These are phyloP conservation scores for Boletus barrowsii DNA, from an alignment of 768 basidiomycete genomes.

Conservation along the genomic window DNA sequence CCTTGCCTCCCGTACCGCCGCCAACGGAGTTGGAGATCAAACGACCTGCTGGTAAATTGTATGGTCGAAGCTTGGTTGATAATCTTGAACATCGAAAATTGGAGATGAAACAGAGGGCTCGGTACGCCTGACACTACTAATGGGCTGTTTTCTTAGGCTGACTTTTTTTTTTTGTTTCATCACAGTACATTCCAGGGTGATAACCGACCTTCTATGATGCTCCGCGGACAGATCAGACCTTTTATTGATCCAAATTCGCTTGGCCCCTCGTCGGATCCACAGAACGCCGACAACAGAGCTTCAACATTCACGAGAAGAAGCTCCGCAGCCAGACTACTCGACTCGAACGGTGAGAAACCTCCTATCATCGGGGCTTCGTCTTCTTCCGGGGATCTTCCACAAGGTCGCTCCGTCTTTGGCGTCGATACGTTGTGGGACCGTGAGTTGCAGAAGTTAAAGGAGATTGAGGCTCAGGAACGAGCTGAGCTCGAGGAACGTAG, in stretches of 20 bases:
- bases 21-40: constrained; percentile 32
- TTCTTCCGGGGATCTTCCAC: constrained; percentile 34
- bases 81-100: constrained; percentile 82
- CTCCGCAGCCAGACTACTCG: constrained; percentile 63
- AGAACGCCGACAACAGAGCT: constrained; percentile 43
- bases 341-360: constrained; percentile 47
- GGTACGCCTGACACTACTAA: constrained; percentile 47
- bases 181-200: constrained; percentile 84
- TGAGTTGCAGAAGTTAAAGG: constrained; percentile 76
- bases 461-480: constrained; percentile 70
- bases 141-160: neutral
- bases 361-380: constrained; percentile 31
- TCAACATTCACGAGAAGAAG: constrained; percentile 44
- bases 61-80: constrained; percentile 87
- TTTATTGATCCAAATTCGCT: constrained; percentile 71
- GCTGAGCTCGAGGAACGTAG: constrained; percentile 51
- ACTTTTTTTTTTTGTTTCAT: constrained; percentile 5
- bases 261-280: constrained; percentile 44
- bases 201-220: constrained; percentile 91
- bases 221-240: constrained; percentile 54
- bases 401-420: constrained; percentile 82
- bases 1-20: constrained; percentile 27
- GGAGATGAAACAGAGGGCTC: constrained; percentile 76
- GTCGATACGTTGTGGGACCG: constrained; percentile 92
- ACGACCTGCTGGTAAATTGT: constrained; percentile 79